Percentiles rank a stretch among this genome's conserved stretches.
phyloP scores from a whole-genome alignment of 176 grass and related monocot genomes.

The Bolboschoenus planiculmis region DNA sequence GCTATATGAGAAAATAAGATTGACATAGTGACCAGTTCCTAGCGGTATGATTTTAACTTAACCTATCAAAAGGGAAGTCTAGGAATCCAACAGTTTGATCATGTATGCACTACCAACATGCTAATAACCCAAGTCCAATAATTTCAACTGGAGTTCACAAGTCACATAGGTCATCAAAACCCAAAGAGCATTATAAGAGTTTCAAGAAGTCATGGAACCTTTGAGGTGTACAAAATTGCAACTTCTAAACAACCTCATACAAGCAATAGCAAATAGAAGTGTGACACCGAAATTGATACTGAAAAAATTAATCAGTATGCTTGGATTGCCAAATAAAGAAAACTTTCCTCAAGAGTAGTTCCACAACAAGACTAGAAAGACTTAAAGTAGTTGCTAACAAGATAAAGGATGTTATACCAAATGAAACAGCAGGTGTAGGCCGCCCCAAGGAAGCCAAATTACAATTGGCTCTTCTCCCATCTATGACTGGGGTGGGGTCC shows the following conservation, averaged over 20 bases:
- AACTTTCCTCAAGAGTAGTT: background rate
- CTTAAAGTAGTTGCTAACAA: background rate
- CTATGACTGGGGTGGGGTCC: constrained; percentile 68
- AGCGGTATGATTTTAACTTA: background rate
- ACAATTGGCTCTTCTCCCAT: constrained; percentile 81
- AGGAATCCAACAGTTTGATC: background rate
- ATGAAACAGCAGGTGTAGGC: constrained; percentile 38
- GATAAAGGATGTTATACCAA: constrained; percentile 3
- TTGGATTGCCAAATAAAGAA: background rate
- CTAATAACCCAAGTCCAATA: background rate
- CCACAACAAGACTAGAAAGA: background rate
- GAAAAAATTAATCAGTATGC: background rate
- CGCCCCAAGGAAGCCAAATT: constrained; percentile 90
- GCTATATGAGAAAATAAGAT: background rate
- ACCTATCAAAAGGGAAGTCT: background rate
- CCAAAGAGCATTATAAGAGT: background rate
- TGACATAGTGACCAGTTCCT: background rate
- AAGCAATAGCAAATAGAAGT: background rate
- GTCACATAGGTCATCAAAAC: background rate
- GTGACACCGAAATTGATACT: background rate
- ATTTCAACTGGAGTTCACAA: background rate
- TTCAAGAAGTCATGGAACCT: background rate
- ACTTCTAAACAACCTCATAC: background rate
- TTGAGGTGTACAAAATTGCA: no score
- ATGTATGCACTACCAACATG: background rate